Percentiles rank a stretch among this genome's conserved stretches.
phyloP scores from a whole-genome alignment of 495 filamentous ascomycete species.

The Xylaria cubensis region DNA sequence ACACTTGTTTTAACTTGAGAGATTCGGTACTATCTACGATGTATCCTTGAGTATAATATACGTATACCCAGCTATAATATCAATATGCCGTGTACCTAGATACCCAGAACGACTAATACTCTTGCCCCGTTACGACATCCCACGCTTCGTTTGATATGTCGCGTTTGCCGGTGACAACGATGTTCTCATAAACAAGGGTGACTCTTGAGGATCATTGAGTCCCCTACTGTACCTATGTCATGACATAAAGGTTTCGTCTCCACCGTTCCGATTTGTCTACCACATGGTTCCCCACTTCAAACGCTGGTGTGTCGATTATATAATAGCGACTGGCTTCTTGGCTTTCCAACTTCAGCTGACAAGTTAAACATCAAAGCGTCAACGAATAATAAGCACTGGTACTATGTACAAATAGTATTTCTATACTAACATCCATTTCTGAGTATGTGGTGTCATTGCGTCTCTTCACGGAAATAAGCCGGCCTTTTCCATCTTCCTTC shows the following conservation, averaged over 20 bases:
- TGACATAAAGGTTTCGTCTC: not conserved
- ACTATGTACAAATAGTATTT: no score
- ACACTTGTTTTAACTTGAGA: not conserved
- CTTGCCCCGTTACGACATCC: not conserved
- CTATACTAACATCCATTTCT: not conserved
- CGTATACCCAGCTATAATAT: not conserved
- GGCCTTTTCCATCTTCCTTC: not conserved
- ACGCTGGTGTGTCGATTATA: slow-evolving; percentile 6
- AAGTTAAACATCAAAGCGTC: not conserved
- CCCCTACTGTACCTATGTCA: not conserved
- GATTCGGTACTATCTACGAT: not conserved
- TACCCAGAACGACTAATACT: not conserved
- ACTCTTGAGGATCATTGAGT: not conserved
- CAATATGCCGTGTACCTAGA: not conserved
- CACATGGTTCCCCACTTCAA: slow-evolving; percentile 14
- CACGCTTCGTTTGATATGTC: not conserved
- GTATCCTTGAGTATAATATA: not conserved
- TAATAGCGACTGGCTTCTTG: slow-evolving; percentile 18
- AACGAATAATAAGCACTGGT: not conserved
- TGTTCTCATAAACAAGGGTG: not conserved
- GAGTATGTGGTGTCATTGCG: not conserved
- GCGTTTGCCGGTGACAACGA: not conserved
- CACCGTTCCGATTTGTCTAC: not conserved
- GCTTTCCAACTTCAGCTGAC: slow-evolving; percentile 10
- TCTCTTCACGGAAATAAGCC: slow-evolving; percentile 12